Evolutionary conservation across 306 rosid genomes (phyloP).

Genomic region (Inga laurina): DNA sequence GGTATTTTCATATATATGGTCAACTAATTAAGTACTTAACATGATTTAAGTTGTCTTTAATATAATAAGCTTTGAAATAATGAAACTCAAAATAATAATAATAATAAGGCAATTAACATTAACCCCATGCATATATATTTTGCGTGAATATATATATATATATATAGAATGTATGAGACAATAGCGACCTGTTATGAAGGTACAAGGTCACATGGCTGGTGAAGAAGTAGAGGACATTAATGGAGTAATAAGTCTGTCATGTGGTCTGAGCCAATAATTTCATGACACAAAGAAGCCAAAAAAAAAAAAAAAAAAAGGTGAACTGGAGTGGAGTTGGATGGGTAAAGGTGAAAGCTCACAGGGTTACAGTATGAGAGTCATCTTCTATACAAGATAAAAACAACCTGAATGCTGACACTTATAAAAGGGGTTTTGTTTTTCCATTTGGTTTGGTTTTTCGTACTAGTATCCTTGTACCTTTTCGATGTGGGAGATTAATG

Average conservation of each 20-base stretch:
- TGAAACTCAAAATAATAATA: background rate
- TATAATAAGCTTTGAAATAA: background rate
- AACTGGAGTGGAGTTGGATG: background rate
- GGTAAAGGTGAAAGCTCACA: slow-evolving; percentile 1
- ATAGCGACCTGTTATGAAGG: background rate
- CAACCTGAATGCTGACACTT: slow-evolving; percentile 10
- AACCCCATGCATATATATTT: background rate
- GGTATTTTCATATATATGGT: background rate
- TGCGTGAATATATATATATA: background rate
- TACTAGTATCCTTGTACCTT: background rate
- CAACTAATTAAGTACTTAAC: background rate
- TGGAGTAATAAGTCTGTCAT: background rate
- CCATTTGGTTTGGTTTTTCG: background rate
- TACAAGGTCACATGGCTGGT: slow-evolving; percentile 2
- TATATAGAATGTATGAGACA: background rate
- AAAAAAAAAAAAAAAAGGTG: background rate
- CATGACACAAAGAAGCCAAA: background rate
- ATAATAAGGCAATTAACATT: background rate
- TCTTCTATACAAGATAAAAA: background rate
- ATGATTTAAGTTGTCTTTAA: background rate
- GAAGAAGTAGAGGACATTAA: slow-evolving; percentile 18
- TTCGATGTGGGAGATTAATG: background rate
- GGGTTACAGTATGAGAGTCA: background rate
- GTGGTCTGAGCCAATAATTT: background rate
- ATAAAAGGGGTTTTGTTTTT: background rate